phyloP scores from a whole-genome alignment of 306 rosid species.

The Astragalus membranaceus region DNA sequence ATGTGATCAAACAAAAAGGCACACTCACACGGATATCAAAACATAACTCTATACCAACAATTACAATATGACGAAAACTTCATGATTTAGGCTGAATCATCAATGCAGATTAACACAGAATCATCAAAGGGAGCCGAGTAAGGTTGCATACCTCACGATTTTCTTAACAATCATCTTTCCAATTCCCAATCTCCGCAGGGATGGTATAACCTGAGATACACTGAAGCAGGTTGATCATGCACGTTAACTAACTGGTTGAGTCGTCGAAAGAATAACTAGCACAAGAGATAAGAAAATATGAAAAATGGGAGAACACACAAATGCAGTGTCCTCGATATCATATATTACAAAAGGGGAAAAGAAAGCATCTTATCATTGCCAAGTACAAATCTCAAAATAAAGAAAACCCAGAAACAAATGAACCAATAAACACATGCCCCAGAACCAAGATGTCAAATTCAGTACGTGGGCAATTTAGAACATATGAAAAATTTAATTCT shows the following conservation, averaged over 20 bases:
- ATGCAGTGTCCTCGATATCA: no score
- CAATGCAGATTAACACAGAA: conserved; percentile 11
- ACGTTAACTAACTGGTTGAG: neutral
- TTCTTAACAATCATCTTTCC: conserved; percentile 63
- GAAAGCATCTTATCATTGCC: no score
- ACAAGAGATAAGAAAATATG: no score
- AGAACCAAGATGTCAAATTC: no score
- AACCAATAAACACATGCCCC: no score
- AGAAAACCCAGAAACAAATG: no score
- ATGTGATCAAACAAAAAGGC: neutral
- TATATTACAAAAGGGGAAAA: no score
- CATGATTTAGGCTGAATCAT: neutral
- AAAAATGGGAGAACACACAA: no score
- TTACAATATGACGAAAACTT: neutral
- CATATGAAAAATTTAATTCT: neutral
- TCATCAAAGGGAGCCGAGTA: neutral
- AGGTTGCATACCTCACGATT: conserved; percentile 46
- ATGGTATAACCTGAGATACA: conserved; percentile 65
- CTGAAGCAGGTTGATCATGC: conserved; percentile 31
- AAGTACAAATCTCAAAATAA: no score
- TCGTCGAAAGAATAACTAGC: no score
- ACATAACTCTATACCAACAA: neutral
- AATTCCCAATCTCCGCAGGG: conserved; percentile 69
- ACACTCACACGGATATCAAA: neutral
- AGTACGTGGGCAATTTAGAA: neutral